Conservation (phyloP, 2,329 filamentous ascomycete genomes). For the Ophiostoma australiae region DNA sequence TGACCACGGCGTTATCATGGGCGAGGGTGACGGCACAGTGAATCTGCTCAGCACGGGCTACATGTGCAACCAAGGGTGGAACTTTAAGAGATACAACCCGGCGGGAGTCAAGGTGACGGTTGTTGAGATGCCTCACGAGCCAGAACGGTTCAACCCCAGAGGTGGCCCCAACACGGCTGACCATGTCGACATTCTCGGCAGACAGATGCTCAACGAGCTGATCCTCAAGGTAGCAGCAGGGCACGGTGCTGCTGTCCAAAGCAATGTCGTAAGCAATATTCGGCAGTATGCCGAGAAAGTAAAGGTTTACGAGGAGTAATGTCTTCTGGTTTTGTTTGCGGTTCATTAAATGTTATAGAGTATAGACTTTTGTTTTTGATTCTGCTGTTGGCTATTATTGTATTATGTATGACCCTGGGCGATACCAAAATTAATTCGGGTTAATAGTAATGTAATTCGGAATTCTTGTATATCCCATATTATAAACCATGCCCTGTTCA, state of each 20-base stretch:
- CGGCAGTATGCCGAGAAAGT: slow-evolving; percentile 76
- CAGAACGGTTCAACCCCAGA: slow-evolving; percentile 82
- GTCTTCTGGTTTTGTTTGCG: neutral
- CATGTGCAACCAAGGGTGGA: slow-evolving; percentile 96
- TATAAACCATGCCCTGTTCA: neutral
- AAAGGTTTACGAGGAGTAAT: slow-evolving; percentile 66
- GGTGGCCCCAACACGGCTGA: slow-evolving; percentile 70
- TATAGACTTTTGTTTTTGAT: neutral
- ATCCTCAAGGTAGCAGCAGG: slow-evolving; percentile 83
- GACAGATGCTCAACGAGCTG: slow-evolving; percentile 84
- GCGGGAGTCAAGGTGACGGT: slow-evolving; percentile 74
- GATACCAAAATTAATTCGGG: neutral
- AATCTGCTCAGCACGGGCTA: slow-evolving; percentile 88
- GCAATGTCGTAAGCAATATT: slow-evolving; percentile 77
- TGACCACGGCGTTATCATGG: slow-evolving; percentile 90
- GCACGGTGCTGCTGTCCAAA: slow-evolving; percentile 70
- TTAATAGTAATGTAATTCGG: neutral
- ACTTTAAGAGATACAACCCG: slow-evolving; percentile 88
- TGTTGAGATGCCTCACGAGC: slow-evolving; percentile 95
- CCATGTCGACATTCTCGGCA: slow-evolving; percentile 91
- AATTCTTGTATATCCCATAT: neutral
- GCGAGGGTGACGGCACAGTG: slow-evolving; percentile 93
- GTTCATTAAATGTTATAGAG: neutral
- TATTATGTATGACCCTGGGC: neutral
- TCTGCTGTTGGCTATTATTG: neutral